Conservation (phyloP, 1,284 basidiomycete genomes). For the Dichomitus squalens region DNA sequence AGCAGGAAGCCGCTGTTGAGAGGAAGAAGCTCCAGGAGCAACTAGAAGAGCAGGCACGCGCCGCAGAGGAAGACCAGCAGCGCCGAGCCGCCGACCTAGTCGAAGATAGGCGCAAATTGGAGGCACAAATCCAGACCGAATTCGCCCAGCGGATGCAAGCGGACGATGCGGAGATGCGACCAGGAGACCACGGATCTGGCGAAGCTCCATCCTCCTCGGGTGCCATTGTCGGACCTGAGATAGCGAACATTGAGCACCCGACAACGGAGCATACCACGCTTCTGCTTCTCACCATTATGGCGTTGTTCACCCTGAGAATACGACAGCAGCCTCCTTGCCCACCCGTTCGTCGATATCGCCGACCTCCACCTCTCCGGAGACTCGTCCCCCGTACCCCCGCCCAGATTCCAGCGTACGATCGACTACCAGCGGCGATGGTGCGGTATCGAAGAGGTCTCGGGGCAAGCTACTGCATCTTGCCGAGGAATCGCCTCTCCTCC, state of each 20-base stretch:
- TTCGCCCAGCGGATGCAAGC: not conserved
- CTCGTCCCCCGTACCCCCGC: not conserved
- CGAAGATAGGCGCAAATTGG: constrained; percentile 8
- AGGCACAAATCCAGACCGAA: not conserved
- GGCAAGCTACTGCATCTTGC: not conserved
- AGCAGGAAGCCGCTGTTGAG: not conserved
- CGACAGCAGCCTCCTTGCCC: too few species aligned
- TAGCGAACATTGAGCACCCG: too few species aligned
- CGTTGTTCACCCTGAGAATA: too few species aligned
- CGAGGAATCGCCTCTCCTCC: not conserved
- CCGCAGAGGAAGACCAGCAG: constrained; percentile 2
- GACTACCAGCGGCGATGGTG: not conserved
- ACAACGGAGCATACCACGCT: too few species aligned
- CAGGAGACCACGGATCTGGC: not conserved
- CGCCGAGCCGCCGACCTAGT: constrained; percentile 1
- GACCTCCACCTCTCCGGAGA: not conserved
- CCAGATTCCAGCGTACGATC: not conserved
- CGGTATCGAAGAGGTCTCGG: not conserved
- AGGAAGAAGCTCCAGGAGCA: constrained; percentile 3
- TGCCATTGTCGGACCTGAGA: too few species aligned
- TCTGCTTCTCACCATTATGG: too few species aligned
- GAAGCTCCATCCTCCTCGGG: not conserved
- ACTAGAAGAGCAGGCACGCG: constrained; percentile 5
- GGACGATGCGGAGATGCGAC: not conserved
- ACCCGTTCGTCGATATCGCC: not conserved